These are phyloP conservation scores for Trypanosoma rangeli DNA, from an alignment of 208 protist species.

Conservation along the genomic window DNA sequence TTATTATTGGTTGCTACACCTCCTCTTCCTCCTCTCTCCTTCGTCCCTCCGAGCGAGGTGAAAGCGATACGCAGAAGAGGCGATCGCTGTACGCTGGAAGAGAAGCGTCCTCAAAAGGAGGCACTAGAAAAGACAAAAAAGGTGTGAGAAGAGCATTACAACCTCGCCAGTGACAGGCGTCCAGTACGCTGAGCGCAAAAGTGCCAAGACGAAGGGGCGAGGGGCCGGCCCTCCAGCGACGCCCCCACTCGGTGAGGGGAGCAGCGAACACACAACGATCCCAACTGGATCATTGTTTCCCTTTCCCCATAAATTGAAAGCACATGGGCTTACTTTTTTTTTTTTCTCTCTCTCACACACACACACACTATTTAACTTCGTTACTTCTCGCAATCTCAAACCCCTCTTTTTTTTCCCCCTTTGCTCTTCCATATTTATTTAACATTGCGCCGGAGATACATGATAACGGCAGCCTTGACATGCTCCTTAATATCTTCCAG, in stretches of 20 bases:
- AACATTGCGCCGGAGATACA: conserved; percentile 8
- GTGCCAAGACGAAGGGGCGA: background rate
- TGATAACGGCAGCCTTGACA: conserved; percentile 42
- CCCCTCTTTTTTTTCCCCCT: background rate
- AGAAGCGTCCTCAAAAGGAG: background rate
- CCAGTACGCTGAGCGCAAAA: no score
- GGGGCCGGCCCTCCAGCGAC: background rate
- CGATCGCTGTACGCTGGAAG: background rate
- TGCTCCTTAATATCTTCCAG: conserved; percentile 25
- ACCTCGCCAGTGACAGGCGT: background rate
- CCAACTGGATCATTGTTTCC: background rate
- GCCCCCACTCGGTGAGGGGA: background rate
- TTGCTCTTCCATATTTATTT: background rate
- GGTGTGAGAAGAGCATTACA: background rate
- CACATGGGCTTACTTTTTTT: no score
- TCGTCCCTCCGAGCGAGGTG: background rate
- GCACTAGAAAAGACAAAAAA: background rate
- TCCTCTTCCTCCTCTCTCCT: background rate
- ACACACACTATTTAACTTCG: no score
- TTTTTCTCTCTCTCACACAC: background rate
- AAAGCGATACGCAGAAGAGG: background rate
- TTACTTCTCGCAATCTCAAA: background rate
- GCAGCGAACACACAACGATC: background rate
- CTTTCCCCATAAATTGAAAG: no score
- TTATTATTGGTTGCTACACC: background rate